phyloP scores from a whole-genome alignment of 305 asterid species.

The Solanum hybrid region DNA sequence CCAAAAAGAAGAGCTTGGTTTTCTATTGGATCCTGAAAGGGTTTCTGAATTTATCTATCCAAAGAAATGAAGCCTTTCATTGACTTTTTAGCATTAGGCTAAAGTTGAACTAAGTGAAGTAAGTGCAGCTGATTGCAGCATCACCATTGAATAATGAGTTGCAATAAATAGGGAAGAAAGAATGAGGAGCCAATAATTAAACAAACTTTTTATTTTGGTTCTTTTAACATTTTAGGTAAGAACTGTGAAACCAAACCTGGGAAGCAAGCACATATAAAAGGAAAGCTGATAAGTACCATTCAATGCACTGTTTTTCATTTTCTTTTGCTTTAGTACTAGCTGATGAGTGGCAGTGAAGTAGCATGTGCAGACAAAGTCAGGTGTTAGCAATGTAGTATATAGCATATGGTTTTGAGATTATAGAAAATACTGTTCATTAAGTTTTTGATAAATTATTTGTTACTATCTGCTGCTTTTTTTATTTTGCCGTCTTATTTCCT shows the following conservation, averaged over 20 bases:
- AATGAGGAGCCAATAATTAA: constrained; percentile 24
- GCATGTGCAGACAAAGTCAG: constrained; percentile 6
- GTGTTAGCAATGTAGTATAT: constrained; percentile 13
- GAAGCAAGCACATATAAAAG: constrained; percentile 20
- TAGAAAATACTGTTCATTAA: not conserved
- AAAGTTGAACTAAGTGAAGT: not conserved
- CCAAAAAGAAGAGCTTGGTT: not conserved
- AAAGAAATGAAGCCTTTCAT: not conserved
- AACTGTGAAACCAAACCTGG: constrained; percentile 10
- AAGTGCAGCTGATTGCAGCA: not conserved
- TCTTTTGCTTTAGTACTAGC: constrained; percentile 10
- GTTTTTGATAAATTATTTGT: not conserved
- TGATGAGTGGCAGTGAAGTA: constrained; percentile 6
- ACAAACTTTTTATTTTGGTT: not conserved
- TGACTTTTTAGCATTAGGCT: not conserved
- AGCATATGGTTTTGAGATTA: not conserved
- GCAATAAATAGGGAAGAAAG: constrained; percentile 13
- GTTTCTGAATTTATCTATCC: not conserved
- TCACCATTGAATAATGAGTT: constrained; percentile 14
- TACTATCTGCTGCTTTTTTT: not conserved
- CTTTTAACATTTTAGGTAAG: constrained; percentile 5
- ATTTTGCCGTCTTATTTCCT: not conserved
- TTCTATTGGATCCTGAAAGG: constrained; percentile 5
- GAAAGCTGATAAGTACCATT: constrained; percentile 22
- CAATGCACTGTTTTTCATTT: constrained; percentile 14